phyloP scores from a whole-genome alignment of 305 asterid genomes.

The Rubia peregrina region DNA sequence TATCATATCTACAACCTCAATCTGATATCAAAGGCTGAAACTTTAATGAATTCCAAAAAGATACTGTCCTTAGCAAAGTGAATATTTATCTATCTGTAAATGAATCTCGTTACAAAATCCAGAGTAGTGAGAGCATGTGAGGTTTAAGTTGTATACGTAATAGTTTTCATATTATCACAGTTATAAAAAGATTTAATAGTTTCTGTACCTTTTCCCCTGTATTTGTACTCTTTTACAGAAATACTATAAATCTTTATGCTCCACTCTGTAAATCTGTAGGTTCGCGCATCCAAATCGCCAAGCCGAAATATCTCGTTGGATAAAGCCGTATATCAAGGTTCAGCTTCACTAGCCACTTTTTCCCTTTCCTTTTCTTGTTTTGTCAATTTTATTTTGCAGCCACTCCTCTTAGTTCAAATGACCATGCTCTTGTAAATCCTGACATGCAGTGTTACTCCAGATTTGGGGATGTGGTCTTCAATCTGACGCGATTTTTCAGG shows the following conservation, averaged over 20 bases:
- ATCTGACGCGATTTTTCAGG: constrained; percentile 82
- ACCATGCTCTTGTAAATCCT: constrained; percentile 12
- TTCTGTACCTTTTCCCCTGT: neutral
- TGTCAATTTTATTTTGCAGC: neutral
- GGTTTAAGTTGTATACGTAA: neutral
- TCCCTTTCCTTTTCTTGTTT: constrained; percentile 3
- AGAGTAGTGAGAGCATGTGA: neutral
- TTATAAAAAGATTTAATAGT: neutral
- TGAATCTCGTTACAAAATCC: constrained; percentile 4
- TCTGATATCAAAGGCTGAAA: neutral
- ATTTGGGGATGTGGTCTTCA: constrained; percentile 86
- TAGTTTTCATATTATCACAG: neutral
- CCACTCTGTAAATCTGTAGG: constrained; percentile 34
- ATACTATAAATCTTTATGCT: neutral
- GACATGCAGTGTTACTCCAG: constrained; percentile 69
- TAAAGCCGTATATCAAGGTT: constrained; percentile 85
- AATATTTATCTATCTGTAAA: neutral
- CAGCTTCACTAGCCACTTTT: constrained; percentile 26
- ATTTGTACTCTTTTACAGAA: neutral
- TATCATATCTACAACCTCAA: neutral
- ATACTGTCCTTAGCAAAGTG: neutral
- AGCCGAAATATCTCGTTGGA: constrained; percentile 86
- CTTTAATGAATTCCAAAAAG: neutral
- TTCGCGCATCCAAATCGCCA: constrained; percentile 60
- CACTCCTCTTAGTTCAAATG: constrained; percentile 14